Evolutionary conservation across 106 monocot species (phyloP), one percentile per base, ranked within the genome.

Genomic region (Acorus calamus): DNA sequence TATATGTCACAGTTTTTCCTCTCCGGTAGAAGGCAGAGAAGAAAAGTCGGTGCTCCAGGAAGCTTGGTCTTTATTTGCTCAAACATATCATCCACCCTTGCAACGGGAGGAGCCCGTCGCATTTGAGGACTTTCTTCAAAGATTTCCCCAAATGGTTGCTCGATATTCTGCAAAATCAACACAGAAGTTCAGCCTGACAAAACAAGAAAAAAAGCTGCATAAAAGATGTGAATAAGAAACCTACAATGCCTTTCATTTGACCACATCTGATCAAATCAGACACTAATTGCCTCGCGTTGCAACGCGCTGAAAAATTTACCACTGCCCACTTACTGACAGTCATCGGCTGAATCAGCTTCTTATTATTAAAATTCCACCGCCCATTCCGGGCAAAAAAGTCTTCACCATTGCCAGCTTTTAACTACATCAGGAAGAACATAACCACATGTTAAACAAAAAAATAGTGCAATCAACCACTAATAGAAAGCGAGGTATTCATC

Each of bases 291-390:
- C 68, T 58, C 2, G 75, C 48, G 60, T 92, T 77, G 61, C 98
- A 99, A 0, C 86, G 85, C 14, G 88, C 85, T 44, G 98, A 99
- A 54, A 99, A 99, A 58, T 85, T 99, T 0, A 85, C 88, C 46
- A 99, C 83, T 66, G 88, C 86, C 98, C 98, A 99, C 0, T 62
- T 48, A 3, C 80, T 73, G 0, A 99, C 70, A 6, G 47, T 45
- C 0, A 56, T 47, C 2, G 92, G 77, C n/a, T 65, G 49, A 71
- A 73, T 61, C 2, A 98, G 74, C 73, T 74, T 92, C 98, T 88
- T 99, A 55, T 92, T 83, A 62, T 86, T 99, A 42, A 99, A 99
- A 71, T 99, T 99, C 98, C 98, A 99, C 14, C 98, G 60, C 4
- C 98, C 98, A 74, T 88, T 85, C 2, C 79, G 71, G 7, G 98